Evolutionary conservation across 2,329 filamentous ascomycete species (phyloP), one percentile per base, ranked within the genome.

Genomic region (Torrubiellomyces zombiae): DNA sequence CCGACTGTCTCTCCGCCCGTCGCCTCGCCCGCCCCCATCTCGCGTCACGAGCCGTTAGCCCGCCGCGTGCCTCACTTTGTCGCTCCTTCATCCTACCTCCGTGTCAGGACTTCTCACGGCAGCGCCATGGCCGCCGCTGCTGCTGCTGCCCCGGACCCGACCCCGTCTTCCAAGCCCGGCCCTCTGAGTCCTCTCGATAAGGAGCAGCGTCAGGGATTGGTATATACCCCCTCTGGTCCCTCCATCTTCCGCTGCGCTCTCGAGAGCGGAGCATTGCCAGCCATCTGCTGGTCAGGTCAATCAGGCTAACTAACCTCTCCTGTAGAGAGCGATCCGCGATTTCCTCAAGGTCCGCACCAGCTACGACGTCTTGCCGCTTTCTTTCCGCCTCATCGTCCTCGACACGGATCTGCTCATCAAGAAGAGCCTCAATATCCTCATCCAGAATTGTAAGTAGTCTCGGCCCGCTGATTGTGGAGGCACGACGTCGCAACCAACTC

Each of bases 291-390:
- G n/a, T n/a, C n/a, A n/a, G n/a, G n/a, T n/a, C n/a, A n/a, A n/a
- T n/a, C n/a, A n/a, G n/a, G n/a, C n/a, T n/a, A 30, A 23, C 28
- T 32, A 26, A 33, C 32, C 34, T 23, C 34, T 37, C 18, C 33
- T 28, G 36, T 53, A 92, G 85, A 75, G 75, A 60, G 76, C 79
- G 34, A 85, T 95, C 42, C 79, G 89, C 53, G 80, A 93, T 41
- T 98, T 98, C 56, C 73, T 98, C 48, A 92, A 85, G 53, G 77
- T 91, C 39, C 77, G 89, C 45, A 95, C 82, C 18, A 94, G 85
- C 51, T 98, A 98, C 60, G 89, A 98, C 56, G 89, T 98, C 38
- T 66, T 98, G 23, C 89, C 89, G 11, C 70, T 98, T 32, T 94
- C 85, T 38, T 98, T 92, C 55, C 79, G 89, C 35, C 72, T 98